These are phyloP conservation scores for Teunomyces funiuensis DNA, from an alignment of 805 yeast species.

Conservation along the genomic window DNA sequence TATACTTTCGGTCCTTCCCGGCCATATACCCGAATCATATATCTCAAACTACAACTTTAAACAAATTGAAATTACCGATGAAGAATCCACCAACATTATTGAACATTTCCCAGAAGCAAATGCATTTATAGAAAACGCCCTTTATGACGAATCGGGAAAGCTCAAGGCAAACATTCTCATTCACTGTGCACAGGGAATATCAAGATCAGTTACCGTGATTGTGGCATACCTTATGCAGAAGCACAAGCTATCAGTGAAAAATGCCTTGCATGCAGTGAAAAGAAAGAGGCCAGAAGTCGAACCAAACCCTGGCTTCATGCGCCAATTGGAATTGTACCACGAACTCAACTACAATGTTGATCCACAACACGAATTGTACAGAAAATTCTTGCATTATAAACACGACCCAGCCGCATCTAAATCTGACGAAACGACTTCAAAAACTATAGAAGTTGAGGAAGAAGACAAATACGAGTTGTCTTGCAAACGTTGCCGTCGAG, in stretches of 20 bases:
- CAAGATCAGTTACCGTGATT: slow-evolving; percentile 48
- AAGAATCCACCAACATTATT: slow-evolving; percentile 62
- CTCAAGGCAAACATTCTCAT: slow-evolving; percentile 40
- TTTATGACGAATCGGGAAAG: slow-evolving; percentile 38
- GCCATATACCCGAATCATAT: slow-evolving; percentile 56
- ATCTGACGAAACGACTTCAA: slow-evolving; percentile 14
- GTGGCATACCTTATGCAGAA: slow-evolving; percentile 51
- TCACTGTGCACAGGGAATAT: slow-evolving; percentile 45
- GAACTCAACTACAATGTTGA: slow-evolving; percentile 30
- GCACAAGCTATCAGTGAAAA: slow-evolving; percentile 54
- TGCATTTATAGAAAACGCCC: slow-evolving; percentile 63
- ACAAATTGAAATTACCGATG: slow-evolving; percentile 74
- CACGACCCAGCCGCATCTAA: slow-evolving; percentile 42
- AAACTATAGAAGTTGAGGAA: slow-evolving; percentile 15
- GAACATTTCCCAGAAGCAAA: slow-evolving; percentile 61
- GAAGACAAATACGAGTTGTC: slow-evolving; percentile 45
- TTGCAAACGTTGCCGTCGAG: slow-evolving; percentile 80
- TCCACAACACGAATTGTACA: slow-evolving; percentile 20
- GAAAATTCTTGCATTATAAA: slow-evolving; percentile 25
- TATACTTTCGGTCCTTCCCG: slow-evolving; percentile 68
- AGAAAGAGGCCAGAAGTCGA: slow-evolving; percentile 57
- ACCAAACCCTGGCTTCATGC: slow-evolving; percentile 74
- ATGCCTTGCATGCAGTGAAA: slow-evolving; percentile 74
- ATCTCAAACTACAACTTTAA: slow-evolving; percentile 47
- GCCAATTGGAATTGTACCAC: slow-evolving; percentile 68